phyloP scores from a whole-genome alignment of 176 grass and related monocot genomes.

The Bromus sterilis region DNA sequence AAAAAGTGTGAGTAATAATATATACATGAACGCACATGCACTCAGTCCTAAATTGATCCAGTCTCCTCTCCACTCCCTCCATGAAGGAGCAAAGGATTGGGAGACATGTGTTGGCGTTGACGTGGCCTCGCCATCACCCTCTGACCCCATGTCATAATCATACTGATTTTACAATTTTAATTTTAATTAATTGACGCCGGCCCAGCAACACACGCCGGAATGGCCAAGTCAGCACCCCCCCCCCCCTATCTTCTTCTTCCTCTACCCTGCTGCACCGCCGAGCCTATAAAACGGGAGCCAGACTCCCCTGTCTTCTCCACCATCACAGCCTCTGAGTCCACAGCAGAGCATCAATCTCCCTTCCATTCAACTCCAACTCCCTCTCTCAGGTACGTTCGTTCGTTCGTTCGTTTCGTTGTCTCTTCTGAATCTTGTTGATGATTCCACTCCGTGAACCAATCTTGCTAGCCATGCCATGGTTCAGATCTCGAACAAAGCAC shows the following conservation, averaged over 20 bases:
- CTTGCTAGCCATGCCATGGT: too few species aligned
- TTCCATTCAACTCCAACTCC: neutral
- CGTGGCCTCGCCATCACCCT: neutral
- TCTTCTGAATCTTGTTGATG: too few species aligned
- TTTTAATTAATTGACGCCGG: neutral
- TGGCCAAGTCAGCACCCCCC: neutral
- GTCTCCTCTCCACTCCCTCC: too few species aligned
- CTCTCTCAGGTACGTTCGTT: neutral
- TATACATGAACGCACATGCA: too few species aligned
- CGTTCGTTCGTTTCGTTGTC: neutral
- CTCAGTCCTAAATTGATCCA: too few species aligned
- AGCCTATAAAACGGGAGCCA: neutral
- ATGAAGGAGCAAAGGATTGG: too few species aligned
- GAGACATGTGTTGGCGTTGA: neutral
- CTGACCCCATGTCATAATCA: neutral
- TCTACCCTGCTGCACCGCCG: neutral
- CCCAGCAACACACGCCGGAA: neutral
- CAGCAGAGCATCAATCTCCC: neutral
- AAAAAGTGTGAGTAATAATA: too few species aligned
- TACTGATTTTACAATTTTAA: neutral
- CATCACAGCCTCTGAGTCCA: neutral
- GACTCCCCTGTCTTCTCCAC: neutral
- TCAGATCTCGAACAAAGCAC: too few species aligned
- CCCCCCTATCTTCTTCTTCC: neutral
- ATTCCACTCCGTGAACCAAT: too few species aligned